Evolutionary conservation across 352 stramenopile species (phyloP).

Genomic region (Aphanomyces invadans): DNA sequence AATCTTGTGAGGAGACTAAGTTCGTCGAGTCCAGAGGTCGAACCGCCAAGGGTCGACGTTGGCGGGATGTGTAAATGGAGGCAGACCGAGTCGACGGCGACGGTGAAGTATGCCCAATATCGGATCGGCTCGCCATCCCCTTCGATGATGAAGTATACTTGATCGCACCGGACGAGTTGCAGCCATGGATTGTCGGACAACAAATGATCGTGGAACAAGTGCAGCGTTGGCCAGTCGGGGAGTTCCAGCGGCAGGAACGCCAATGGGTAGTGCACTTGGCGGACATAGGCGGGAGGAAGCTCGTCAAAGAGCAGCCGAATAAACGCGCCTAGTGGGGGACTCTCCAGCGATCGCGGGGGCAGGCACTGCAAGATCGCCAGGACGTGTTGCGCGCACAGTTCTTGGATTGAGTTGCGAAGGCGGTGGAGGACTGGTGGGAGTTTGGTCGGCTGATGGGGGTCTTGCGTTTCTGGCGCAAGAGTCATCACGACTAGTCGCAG

Average conservation of each 20-base stretch:
- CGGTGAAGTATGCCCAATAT: constrained; percentile 73
- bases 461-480: neutral
- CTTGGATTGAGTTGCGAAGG: constrained; percentile 65
- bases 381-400: constrained; percentile 79
- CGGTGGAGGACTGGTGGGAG: constrained; percentile 62
- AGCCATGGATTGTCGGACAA: constrained; percentile 22
- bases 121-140: constrained; percentile 33
- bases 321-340: constrained; percentile 45
- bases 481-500: constrained; percentile 22
- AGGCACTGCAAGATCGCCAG: constrained; percentile 61
- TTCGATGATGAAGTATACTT: constrained; percentile 64
- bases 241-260: constrained; percentile 69
- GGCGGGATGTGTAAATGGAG: constrained; percentile 42
- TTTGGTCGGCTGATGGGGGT: constrained; percentile 42
- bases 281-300: constrained; percentile 46
- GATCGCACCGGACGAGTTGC: constrained; percentile 33
- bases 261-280: constrained; percentile 58
- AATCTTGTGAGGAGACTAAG: constrained; percentile 60
- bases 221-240: constrained; percentile 36
- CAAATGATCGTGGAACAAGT: constrained; percentile 53
- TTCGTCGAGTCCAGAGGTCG: constrained; percentile 34
- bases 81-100: constrained; percentile 48
- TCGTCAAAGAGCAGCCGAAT: constrained; percentile 70
- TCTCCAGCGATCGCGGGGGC: constrained; percentile 42
- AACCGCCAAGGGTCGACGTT: neutral